phyloP scores from a whole-genome alignment of 768 basidiomycete genomes.

The Coprinopsis sp. region DNA sequence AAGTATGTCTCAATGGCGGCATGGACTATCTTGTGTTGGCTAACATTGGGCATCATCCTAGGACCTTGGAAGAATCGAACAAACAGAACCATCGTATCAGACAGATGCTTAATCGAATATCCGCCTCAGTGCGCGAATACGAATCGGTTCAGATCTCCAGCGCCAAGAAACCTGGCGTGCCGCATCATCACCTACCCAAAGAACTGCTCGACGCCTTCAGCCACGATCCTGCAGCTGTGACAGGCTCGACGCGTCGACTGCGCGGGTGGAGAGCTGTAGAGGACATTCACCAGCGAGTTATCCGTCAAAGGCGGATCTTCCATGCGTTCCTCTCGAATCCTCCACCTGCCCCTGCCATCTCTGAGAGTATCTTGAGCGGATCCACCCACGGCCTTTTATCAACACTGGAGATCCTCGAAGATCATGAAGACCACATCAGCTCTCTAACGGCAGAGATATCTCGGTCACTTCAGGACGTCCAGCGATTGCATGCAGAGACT shows the following conservation, averaged over 20 bases:
- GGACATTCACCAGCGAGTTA: conserved; percentile 62
- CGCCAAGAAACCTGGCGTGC: conserved; percentile 42
- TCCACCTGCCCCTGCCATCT: conserved; percentile 15
- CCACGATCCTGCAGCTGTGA: conserved; percentile 76
- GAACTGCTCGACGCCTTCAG: conserved; percentile 71
- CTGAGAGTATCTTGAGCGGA: conserved; percentile 46
- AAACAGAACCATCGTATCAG: conserved; percentile 65
- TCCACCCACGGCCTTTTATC: conserved; percentile 51
- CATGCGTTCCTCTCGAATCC: conserved; percentile 37
- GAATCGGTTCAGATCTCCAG: conserved; percentile 54
- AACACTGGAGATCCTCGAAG: conserved; percentile 43
- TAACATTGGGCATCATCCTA: not conserved
- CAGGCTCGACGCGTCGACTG: conserved; percentile 54
- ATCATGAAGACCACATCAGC: conserved; percentile 46
- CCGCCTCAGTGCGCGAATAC: conserved; percentile 59
- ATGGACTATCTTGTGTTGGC: not conserved
- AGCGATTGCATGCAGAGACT: conserved; percentile 47
- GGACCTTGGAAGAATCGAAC: conserved; percentile 56
- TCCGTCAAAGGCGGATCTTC: conserved; percentile 55
- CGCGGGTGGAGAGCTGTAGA: conserved; percentile 72
- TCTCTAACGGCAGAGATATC: conserved; percentile 46
- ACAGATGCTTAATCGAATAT: conserved; percentile 63
- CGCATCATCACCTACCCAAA: conserved; percentile 48
- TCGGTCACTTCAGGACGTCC: conserved; percentile 47
- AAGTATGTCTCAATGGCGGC: conserved; percentile 42